phyloP scores from a whole-genome alignment of 1,284 basidiomycete species.

The Cryptococcus amylolentus region DNA sequence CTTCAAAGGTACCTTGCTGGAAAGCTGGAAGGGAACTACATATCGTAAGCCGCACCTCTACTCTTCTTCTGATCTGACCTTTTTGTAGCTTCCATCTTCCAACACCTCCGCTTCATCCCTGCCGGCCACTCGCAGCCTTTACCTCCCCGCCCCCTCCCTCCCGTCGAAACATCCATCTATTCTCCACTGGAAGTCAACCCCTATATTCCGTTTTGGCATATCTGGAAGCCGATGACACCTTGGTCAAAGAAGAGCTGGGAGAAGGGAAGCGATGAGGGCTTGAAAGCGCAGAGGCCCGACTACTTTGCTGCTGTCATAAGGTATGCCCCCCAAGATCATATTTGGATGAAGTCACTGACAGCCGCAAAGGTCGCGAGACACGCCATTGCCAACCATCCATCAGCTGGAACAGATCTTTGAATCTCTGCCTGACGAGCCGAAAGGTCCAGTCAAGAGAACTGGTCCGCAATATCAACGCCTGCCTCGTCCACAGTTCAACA shows the following conservation, averaged over 20 bases:
- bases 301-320: slow-evolving; percentile 82
- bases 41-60: slow-evolving; percentile 27
- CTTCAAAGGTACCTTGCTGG: slow-evolving; percentile 16
- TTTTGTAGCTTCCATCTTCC: slow-evolving; percentile 63
- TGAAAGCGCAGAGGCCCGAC: slow-evolving; percentile 69
- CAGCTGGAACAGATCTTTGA: slow-evolving; percentile 43
- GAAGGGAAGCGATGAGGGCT: slow-evolving; percentile 33
- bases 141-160: slow-evolving; percentile 12
- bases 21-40: slow-evolving; percentile 17
- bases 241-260: slow-evolving; percentile 53
- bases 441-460: slow-evolving; percentile 36
- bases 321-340: slow-evolving; percentile 53
- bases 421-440: slow-evolving; percentile 36
- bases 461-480: slow-evolving; percentile 38
- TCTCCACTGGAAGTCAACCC: slow-evolving; percentile 54
- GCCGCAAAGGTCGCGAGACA: slow-evolving; percentile 34
- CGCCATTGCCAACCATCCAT: slow-evolving; percentile 38
- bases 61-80: neutral
- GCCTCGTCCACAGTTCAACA: slow-evolving; percentile 5
- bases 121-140: slow-evolving; percentile 57
- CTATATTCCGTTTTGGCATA: slow-evolving; percentile 81
- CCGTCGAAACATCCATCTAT: slow-evolving; percentile 23
- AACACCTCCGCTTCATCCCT: slow-evolving; percentile 69
- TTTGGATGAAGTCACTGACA: neutral
- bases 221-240: slow-evolving; percentile 84